Percentiles rank a stretch among this genome's conserved stretches.
These are phyloP conservation scores for Zygosaccharomyces lentus DNA, from an alignment of 805 yeast species.

Conservation along the genomic window DNA sequence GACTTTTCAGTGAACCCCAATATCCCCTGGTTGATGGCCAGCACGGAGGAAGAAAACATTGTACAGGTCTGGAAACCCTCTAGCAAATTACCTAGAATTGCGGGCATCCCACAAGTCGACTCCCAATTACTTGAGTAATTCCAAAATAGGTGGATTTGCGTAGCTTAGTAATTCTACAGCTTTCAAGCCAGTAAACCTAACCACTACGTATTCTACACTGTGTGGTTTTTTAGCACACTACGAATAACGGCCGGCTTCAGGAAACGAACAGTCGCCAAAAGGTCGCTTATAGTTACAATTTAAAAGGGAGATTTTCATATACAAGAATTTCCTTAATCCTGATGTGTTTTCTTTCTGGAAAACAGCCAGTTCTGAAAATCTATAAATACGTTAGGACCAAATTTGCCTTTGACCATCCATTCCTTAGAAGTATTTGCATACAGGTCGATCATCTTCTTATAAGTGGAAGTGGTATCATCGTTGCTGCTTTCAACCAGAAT, in stretches of 20 bases:
- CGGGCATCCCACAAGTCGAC: constrained; percentile 22
- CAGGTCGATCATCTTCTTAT: constrained; percentile 48
- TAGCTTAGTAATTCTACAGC: background rate
- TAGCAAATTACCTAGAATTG: constrained; percentile 33
- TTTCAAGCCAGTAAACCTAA: background rate
- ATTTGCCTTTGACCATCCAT: constrained; percentile 49
- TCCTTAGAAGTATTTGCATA: constrained; percentile 52
- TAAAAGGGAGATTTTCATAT: background rate
- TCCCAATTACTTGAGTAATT: constrained; percentile 16
- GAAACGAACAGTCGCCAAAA: background rate
- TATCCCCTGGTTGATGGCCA: constrained; percentile 72
- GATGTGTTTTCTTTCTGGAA: constrained; percentile 39
- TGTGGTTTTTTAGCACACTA: too few species aligned
- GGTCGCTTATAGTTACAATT: background rate
- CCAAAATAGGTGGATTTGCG: background rate
- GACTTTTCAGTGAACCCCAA: constrained; percentile 66
- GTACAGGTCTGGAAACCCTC: constrained; percentile 45
- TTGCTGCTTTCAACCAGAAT: constrained; percentile 37
- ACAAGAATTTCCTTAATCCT: constrained; percentile 2
- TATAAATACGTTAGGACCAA: constrained; percentile 46
- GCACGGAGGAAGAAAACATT: constrained; percentile 45
- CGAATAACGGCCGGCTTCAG: background rate
- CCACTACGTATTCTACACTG: background rate
- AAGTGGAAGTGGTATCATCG: constrained; percentile 33
- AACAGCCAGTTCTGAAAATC: constrained; percentile 79